Evolutionary conservation across 2,329 filamentous ascomycete genomes (phyloP).

Genomic region (Dissoconium aciculare): DNA sequence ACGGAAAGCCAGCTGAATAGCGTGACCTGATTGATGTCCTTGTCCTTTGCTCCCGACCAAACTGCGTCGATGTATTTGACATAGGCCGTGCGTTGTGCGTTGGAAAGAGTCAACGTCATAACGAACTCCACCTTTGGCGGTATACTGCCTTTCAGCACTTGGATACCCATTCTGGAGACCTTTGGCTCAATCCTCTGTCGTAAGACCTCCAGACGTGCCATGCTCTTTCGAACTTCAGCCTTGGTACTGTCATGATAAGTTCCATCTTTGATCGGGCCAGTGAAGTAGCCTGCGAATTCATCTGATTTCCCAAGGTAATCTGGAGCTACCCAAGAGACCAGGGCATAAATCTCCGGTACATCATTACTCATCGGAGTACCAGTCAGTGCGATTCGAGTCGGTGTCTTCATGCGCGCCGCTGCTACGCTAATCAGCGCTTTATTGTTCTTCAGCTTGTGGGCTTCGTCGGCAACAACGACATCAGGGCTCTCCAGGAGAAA

Average conservation of each 20-base stretch:
- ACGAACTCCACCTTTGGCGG: slow-evolving; percentile 71
- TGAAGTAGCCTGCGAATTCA: slow-evolving; percentile 59
- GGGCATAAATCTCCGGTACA: slow-evolving; percentile 67
- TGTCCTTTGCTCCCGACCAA: slow-evolving; percentile 18
- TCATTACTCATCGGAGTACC: slow-evolving; percentile 79
- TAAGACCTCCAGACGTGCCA: slow-evolving; percentile 55
- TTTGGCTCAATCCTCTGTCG: slow-evolving; percentile 62
- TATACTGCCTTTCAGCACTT: slow-evolving; percentile 49
- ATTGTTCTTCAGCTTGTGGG: slow-evolving; percentile 61
- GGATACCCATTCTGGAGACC: slow-evolving; percentile 59
- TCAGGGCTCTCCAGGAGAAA: slow-evolving; percentile 47
- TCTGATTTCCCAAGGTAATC: slow-evolving; percentile 53
- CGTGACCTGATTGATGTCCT: slow-evolving; percentile 27
- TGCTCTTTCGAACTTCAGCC: slow-evolving; percentile 41
- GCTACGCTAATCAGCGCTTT: slow-evolving; percentile 38
- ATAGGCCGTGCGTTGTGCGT: slow-evolving; percentile 51
- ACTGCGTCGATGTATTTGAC: slow-evolving; percentile 34
- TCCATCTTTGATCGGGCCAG: slow-evolving; percentile 57
- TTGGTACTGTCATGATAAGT: slow-evolving; percentile 49
- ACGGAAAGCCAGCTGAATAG: slow-evolving; percentile 42
- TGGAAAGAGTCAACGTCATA: slow-evolving; percentile 55
- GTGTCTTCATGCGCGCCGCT: slow-evolving; percentile 47
- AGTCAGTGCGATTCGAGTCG: slow-evolving; percentile 65
- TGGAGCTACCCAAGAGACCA: slow-evolving; percentile 77
- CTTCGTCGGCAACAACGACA: slow-evolving; percentile 73